A percentile compares a stretch with the other conserved stretches of the same genome.
These are phyloP conservation scores for Penicillium bialowiezense DNA, from an alignment of 495 filamentous ascomycete genomes.

Conservation along the genomic window DNA sequence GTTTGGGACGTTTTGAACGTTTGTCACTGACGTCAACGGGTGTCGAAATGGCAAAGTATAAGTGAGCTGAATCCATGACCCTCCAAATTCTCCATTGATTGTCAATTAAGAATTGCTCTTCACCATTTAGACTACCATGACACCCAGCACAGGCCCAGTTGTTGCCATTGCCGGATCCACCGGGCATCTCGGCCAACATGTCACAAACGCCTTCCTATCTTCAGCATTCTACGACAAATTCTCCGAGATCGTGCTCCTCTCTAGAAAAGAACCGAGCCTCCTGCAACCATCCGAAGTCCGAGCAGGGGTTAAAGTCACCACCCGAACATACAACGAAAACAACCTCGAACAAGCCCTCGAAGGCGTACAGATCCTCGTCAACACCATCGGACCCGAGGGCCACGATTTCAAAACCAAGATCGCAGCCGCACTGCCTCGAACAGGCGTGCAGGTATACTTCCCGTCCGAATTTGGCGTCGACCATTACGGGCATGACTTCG, in stretches of 20 bases:
- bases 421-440: slow-evolving; percentile 13
- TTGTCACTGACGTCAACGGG: too few relatives aligned
- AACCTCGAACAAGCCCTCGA: slow-evolving; percentile 16
- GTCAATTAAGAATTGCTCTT: too few relatives aligned
- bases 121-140: neutral
- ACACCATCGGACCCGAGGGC: slow-evolving; percentile 21
- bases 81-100: neutral
- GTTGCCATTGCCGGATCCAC: slow-evolving; percentile 28
- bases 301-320: slow-evolving; percentile 3
- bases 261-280: slow-evolving; percentile 11
- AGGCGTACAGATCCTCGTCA: slow-evolving; percentile 22
- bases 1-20: too few relatives aligned
- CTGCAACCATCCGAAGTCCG: neutral
- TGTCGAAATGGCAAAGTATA: neutral
- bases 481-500: slow-evolving; percentile 27
- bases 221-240: slow-evolving; percentile 16
- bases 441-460: slow-evolving; percentile 20
- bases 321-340: slow-evolving; percentile 18
- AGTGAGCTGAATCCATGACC: neutral
- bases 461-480: slow-evolving; percentile 31
- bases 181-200: slow-evolving; percentile 23
- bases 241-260: slow-evolving; percentile 23
- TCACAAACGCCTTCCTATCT: slow-evolving; percentile 22
- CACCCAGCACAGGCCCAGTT: slow-evolving; percentile 7
- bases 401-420: slow-evolving; percentile 24